These are phyloP conservation scores for Citrus trifoliata DNA, from an alignment of 345 rosid species.

Conservation along the genomic window DNA sequence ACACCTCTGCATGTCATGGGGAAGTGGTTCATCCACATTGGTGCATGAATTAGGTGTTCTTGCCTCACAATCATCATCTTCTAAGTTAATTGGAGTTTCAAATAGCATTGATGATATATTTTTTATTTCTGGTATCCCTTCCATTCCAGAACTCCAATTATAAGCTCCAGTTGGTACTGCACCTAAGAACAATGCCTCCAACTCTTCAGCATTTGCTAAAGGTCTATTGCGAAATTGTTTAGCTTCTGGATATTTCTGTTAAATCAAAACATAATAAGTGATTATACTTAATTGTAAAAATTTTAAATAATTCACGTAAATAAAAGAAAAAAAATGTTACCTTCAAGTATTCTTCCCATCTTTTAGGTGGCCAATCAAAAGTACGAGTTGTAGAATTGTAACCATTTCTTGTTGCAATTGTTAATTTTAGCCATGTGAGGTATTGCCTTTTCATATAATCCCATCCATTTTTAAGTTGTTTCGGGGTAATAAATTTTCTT, in stretches of 20 bases:
- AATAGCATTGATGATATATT: not conserved
- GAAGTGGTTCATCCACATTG: too few relatives aligned
- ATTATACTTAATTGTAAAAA: too few relatives aligned
- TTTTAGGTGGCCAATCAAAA: too few relatives aligned
- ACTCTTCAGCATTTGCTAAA: not conserved
- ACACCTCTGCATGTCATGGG: not conserved
- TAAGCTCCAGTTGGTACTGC: not conserved
- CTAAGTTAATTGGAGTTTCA: not conserved
- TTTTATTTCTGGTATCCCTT: not conserved
- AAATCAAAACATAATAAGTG: not conserved
- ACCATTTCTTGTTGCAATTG: not conserved
- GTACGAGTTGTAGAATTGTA: not conserved
- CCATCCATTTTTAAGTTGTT: too few relatives aligned
- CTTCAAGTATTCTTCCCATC: too few relatives aligned
- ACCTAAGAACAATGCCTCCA: not conserved
- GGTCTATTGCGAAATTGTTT: not conserved
- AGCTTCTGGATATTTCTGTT: not conserved
- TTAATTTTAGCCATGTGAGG: not conserved
- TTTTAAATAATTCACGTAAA: not conserved
- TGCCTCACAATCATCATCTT: not conserved
- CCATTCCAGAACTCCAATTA: not conserved
- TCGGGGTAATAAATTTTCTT: too few relatives aligned
- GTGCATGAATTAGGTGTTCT: not conserved
- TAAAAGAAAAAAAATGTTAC: too few relatives aligned
- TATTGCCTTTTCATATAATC: not conserved